These are phyloP conservation scores for Pseudonitzschia delicatissima DNA, from an alignment of 108 stramenopile genomes.

Conservation along the genomic window DNA sequence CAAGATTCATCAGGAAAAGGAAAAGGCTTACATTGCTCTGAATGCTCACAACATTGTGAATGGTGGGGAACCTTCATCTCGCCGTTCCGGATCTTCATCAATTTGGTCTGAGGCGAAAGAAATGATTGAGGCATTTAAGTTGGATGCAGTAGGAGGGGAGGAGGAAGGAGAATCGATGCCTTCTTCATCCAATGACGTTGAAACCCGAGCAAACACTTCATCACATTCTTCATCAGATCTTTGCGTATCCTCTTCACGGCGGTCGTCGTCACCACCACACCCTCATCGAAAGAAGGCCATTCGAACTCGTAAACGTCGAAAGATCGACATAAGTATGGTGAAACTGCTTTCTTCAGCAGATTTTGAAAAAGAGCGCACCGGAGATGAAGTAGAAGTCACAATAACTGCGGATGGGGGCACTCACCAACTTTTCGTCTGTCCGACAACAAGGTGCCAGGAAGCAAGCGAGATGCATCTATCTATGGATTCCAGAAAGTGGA, in stretches of 20 bases:
- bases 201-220: not conserved
- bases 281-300: not conserved
- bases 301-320: conserved; percentile 3
- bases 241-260: not conserved
- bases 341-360: not conserved
- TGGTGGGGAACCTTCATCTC: conserved; percentile 6
- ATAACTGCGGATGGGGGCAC: no score
- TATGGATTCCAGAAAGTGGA: not conserved
- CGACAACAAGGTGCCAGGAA: conserved; percentile 2
- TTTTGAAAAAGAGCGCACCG: not conserved
- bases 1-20: not conserved
- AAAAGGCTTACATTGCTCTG: conserved; percentile 20
- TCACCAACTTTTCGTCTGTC: no score
- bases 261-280: not conserved
- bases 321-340: conserved; percentile 26
- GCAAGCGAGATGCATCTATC: not conserved
- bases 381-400: not conserved
- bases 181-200: not conserved
- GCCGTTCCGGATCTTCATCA: not conserved
- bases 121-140: not conserved
- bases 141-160: not conserved
- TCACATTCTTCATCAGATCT: not conserved
- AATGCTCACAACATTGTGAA: conserved; percentile 11
- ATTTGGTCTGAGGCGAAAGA: conserved; percentile 17
- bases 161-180: not conserved